A percentile compares a stretch with the other conserved stretches of the same genome.
Evolutionary conservation across 2,329 filamentous ascomycete species (phyloP).

Genomic region (Tolypocladium album): DNA sequence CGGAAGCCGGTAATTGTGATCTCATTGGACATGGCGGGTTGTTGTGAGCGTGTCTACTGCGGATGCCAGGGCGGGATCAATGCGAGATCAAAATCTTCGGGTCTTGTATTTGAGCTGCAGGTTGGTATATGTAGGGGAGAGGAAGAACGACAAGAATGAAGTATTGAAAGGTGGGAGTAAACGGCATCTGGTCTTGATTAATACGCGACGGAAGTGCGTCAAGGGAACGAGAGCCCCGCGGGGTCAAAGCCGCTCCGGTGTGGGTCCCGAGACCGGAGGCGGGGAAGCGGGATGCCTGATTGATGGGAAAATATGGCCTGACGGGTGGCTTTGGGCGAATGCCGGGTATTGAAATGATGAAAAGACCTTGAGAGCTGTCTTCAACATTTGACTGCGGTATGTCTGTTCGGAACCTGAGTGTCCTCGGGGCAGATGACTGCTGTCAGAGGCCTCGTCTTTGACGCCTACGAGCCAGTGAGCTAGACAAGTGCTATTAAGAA

Average conservation of each 20-base stretch:
- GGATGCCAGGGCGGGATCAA: neutral
- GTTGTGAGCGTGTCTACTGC: neutral
- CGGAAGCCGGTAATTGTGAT: constrained; percentile 63
- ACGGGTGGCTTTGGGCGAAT: neutral
- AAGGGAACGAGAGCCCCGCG: neutral
- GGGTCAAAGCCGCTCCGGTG: neutral
- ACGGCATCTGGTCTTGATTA: neutral
- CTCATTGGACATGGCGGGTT: constrained; percentile 20
- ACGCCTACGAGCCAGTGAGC: neutral
- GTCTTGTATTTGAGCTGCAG: neutral
- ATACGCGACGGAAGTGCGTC: neutral
- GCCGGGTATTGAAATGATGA: neutral
- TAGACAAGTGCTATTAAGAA: neutral
- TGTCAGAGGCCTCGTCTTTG: neutral
- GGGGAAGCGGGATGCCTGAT: neutral
- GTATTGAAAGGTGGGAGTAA: neutral
- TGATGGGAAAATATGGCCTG: neutral
- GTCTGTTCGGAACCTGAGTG: neutral
- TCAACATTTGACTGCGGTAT: no score
- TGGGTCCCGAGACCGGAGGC: neutral
- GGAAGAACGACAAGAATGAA: neutral
- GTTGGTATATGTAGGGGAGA: no score
- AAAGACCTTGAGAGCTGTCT: neutral
- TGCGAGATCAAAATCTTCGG: neutral
- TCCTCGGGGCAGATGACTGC: neutral